Evolutionary conservation across 2,329 filamentous ascomycete genomes (phyloP).

Genomic region (Calonectria fujianensis): DNA sequence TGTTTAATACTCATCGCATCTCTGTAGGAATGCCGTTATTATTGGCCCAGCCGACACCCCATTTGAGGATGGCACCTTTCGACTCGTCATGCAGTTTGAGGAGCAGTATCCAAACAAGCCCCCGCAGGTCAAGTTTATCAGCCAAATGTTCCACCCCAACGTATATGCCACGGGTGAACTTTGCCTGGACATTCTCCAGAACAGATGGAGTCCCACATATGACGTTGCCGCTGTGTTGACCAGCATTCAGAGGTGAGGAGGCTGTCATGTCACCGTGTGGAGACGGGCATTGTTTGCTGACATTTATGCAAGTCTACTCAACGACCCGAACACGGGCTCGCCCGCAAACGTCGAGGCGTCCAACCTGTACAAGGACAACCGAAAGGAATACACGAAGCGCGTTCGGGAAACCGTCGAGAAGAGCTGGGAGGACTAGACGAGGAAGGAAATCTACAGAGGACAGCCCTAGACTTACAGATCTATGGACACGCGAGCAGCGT

Average conservation of each 20-base stretch:
- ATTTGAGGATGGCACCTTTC: conserved; percentile 98
- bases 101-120: conserved; percentile 99
- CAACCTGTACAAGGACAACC: conserved; percentile 98
- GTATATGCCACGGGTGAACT: conserved; percentile 98
- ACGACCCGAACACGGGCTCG: conserved; percentile 98
- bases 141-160: conserved; percentile 99
- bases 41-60: conserved; percentile 97
- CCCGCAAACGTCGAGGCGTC: conserved; percentile 98
- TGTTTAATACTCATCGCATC: conserved; percentile 45
- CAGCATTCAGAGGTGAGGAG: conserved; percentile 90
- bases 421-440: conserved; percentile 92
- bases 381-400: conserved; percentile 95
- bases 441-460: conserved; percentile 1
- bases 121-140: conserved; percentile 98
- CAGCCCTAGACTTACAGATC: conserved; percentile 12
- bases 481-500: conserved; percentile 34
- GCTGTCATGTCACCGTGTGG: background rate
- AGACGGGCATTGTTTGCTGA: conserved; percentile 53
- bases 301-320: conserved; percentile 81
- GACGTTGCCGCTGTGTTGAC: conserved; percentile 98
- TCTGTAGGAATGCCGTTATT: conserved; percentile 93
- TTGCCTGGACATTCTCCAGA: conserved; percentile 97
- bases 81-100: conserved; percentile 99
- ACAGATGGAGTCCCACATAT: conserved; percentile 98
- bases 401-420: conserved; percentile 98